phyloP scores from a whole-genome alignment of 1,284 basidiomycete species.

The Coniferiporia sulphurascens region DNA sequence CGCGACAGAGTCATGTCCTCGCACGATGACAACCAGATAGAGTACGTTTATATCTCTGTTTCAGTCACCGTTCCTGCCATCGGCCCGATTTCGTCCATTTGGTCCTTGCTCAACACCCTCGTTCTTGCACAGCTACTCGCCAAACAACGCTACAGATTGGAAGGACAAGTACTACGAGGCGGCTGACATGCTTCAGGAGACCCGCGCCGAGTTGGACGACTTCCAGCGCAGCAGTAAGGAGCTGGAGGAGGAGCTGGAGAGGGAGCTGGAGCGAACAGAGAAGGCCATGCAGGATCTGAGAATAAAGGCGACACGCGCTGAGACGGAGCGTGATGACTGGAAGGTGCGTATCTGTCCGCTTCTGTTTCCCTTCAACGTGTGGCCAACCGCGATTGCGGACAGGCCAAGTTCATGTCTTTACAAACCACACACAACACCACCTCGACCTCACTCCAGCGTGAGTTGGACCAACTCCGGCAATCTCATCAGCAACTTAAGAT shows the following conservation, averaged over 20 bases:
- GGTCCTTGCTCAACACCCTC: slow-evolving; percentile 1
- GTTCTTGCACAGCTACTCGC: slow-evolving; percentile 42
- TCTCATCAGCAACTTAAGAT: slow-evolving; percentile 78
- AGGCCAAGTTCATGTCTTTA: slow-evolving; percentile 85
- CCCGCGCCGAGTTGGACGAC: slow-evolving; percentile 83
- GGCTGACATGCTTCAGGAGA: slow-evolving; percentile 81
- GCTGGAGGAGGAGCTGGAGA: slow-evolving; percentile 89
- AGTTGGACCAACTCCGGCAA: slow-evolving; percentile 80
- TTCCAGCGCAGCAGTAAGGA: slow-evolving; percentile 90
- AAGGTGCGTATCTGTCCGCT: slow-evolving; percentile 53
- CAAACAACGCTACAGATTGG: slow-evolving; percentile 56
- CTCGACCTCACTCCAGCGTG: slow-evolving; percentile 79
- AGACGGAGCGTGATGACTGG: slow-evolving; percentile 86
- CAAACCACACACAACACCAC: slow-evolving; percentile 89
- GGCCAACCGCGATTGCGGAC: slow-evolving; percentile 12
- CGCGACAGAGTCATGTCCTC: slow-evolving; percentile 54
- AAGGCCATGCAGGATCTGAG: slow-evolving; percentile 79
- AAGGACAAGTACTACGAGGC: slow-evolving; percentile 82
- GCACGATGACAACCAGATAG: slow-evolving; percentile 56
- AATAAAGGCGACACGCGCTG: slow-evolving; percentile 68
- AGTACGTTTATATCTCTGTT: slow-evolving; percentile 34
- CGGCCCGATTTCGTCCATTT: slow-evolving; percentile 4
- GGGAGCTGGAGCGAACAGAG: slow-evolving; percentile 84
- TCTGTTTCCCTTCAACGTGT: slow-evolving; percentile 1
- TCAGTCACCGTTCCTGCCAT: background rate